phyloP scores from a whole-genome alignment of 495 filamentous ascomycete genomes.

The Cercophora sp. region DNA sequence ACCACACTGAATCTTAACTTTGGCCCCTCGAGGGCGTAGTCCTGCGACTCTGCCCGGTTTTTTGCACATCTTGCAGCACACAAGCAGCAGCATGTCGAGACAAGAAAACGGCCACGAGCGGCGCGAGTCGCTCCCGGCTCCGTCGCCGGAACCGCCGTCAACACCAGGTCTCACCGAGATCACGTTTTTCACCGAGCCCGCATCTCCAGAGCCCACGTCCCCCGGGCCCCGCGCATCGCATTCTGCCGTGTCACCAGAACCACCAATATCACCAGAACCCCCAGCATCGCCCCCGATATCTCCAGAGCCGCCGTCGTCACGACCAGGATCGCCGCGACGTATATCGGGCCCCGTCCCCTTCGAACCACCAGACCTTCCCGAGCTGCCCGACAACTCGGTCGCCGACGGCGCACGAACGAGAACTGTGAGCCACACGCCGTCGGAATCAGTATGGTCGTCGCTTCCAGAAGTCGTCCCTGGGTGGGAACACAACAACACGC shows the following conservation, averaged over 20 bases:
- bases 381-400: background rate
- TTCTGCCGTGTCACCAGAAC: background rate
- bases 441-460: background rate
- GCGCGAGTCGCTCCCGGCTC: background rate
- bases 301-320: too few species aligned
- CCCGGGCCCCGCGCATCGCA: background rate
- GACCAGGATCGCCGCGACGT: too few species aligned
- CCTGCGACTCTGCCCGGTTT: background rate
- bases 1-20: background rate
- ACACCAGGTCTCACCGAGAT: background rate
- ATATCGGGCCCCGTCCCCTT: too few species aligned
- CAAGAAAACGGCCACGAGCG: background rate
- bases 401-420: background rate
- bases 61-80: background rate
- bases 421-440: background rate
- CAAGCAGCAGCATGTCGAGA: background rate
- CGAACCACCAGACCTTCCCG: background rate
- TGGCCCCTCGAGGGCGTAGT: background rate
- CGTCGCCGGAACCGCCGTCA: background rate
- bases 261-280: background rate
- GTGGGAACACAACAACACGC: background rate
- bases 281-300: background rate
- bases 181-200: background rate
- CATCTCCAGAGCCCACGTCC: background rate
- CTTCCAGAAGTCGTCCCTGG: background rate